These are phyloP conservation scores for Fusarium cicatricum DNA, from an alignment of 2,329 filamentous ascomycete species.

Conservation along the genomic window DNA sequence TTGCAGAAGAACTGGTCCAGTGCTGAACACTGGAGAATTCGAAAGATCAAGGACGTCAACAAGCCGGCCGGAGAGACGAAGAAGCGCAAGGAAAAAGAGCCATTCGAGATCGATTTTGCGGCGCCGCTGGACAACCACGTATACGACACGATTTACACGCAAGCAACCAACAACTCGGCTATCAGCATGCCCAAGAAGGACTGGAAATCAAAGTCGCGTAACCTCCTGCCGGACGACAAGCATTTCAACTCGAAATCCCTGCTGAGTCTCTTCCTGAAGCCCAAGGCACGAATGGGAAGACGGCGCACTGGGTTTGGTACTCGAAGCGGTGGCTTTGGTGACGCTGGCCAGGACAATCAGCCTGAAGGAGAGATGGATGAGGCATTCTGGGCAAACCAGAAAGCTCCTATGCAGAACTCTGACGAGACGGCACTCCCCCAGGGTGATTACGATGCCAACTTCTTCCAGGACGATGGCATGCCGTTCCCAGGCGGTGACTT, in stretches of 20 bases:
- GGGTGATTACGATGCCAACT: constrained; percentile 95
- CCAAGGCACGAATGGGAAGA: constrained; percentile 82
- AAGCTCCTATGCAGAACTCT: constrained; percentile 56
- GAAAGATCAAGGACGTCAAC: constrained; percentile 82
- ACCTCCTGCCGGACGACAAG: constrained; percentile 95
- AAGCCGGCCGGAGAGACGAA: constrained; percentile 69
- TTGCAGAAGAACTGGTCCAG: constrained; percentile 97
- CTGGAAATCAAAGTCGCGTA: constrained; percentile 92
- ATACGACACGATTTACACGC: constrained; percentile 81
- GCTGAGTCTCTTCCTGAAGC: constrained; percentile 90
- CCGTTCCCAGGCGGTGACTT: constrained; percentile 69
- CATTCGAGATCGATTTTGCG: constrained; percentile 91
- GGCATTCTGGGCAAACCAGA: constrained; percentile 89
- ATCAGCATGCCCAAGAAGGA: constrained; percentile 93
- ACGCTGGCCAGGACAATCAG: constrained; percentile 57
- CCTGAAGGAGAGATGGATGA: constrained; percentile 87
- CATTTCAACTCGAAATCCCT: constrained; percentile 96
- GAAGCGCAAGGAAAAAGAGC: constrained; percentile 92
- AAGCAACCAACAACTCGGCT: constrained; percentile 78
- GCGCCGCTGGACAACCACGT: constrained; percentile 75
- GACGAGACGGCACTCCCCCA: constrained; percentile 67
- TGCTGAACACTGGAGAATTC: constrained; percentile 98
- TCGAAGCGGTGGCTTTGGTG: constrained; percentile 52
- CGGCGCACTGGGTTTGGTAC: constrained; percentile 63
- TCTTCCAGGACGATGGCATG: constrained; percentile 90